Base-by-base conservation (phyloP, 495 filamentous ascomycete genomes). In the Hyaloscypha finlandica region DNA sequence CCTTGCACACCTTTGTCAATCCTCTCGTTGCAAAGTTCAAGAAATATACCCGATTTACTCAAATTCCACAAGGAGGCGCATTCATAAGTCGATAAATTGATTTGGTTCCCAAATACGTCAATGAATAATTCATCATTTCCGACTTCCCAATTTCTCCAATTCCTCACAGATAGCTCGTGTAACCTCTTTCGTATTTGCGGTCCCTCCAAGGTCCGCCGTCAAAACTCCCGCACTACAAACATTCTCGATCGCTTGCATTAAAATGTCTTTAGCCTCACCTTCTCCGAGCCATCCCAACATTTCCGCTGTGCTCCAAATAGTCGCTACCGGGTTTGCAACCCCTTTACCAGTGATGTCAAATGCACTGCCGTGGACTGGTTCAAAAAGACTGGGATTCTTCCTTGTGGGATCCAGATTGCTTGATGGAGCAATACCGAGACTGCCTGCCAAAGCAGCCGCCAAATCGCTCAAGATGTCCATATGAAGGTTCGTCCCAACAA, bases 391-490 rank as follows among this genome's bases (percentile, higher is more conserved):
- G 51, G 86, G 87, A 69, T 86, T 82, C 66, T 77, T 82, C 65
- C 83, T 80, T 9, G 81, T 74, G 2, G 78, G 77, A 79, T 94
- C 92, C 8, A 92, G 90, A 48, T 92, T 86, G 32, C 84, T 89
- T 25, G 85, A 89, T 70, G 92, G 92, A 59, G 94, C 79, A 65
- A 96, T 78, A 19, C 92, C 92, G 70, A 96, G 80, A n/a, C 86
- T 90, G 4, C 92, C 92, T 3, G 92, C 91, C 64, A 94, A 92
- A 32, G 94, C 92, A 68, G 89, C 91, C 9, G 92, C 92, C 78
- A 95, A 71, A 70, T 86, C 84, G 37, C 80, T 83, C n/a, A 86
- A 76, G 45, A 85, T 85, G 64, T 86, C 84, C 30, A 81, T 82
- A 66, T 86, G 83, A 68, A 86, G 66, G 70, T 86, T 86, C 16